Conservation (phyloP, 148 eudicot genomes). For the Vaccinium macrocarpon region DNA sequence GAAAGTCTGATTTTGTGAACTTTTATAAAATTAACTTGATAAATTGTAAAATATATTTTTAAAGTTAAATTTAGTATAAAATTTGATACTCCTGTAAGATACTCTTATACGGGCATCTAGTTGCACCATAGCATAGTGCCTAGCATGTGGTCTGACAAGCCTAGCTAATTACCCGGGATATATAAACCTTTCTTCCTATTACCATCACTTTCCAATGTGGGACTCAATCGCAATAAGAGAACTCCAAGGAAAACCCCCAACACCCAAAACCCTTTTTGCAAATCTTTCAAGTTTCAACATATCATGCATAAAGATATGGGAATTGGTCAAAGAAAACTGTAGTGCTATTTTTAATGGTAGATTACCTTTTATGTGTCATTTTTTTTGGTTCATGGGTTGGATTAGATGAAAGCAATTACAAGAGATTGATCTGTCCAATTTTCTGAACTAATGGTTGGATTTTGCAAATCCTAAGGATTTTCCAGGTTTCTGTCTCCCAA, state of each 20-base stretch:
- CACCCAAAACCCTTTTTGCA: not conserved
- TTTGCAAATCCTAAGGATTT: not conserved
- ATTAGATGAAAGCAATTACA: not conserved
- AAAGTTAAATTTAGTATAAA: no score
- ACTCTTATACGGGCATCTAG: not conserved
- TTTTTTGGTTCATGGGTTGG: not conserved
- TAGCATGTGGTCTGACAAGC: no score
- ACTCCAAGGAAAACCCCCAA: no score
- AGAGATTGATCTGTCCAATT: not conserved
- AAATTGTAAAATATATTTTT: no score
- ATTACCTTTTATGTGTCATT: not conserved
- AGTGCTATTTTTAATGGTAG: not conserved
- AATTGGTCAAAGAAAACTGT: not conserved
- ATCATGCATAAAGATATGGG: not conserved
- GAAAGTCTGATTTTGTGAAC: no score
- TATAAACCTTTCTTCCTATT: no score
- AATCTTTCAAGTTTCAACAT: not conserved
- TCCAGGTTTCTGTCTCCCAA: not conserved
- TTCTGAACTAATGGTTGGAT: not conserved
- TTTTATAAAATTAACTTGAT: no score
- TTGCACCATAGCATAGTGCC: not conserved
- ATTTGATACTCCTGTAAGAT: no score
- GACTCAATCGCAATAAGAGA: no score
- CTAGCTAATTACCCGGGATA: no score
- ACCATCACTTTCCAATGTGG: no score